A percentile compares a stretch with the other conserved stretches of the same genome.
phyloP scores from a whole-genome alignment of 2,329 filamentous ascomycete species.

The Penicillium decumbens region DNA sequence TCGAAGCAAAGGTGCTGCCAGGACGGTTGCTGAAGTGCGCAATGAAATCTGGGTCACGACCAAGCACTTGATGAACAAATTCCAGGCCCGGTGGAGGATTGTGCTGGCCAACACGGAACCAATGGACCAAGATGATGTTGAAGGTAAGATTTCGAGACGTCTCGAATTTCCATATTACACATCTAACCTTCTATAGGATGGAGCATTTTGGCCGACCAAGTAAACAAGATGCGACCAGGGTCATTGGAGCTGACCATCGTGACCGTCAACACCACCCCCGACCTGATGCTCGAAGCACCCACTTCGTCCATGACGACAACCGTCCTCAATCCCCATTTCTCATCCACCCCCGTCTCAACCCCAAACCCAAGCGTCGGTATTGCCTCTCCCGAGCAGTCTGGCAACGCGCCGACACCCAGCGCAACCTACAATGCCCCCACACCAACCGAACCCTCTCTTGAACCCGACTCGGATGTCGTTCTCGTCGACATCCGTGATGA shows the following conservation, averaged over 20 bases:
- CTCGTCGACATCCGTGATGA: slow-evolving; percentile 58
- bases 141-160: slow-evolving; percentile 34
- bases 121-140: slow-evolving; percentile 50
- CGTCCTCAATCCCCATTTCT: slow-evolving; percentile 30
- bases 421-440: slow-evolving; percentile 37
- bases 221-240: slow-evolving; percentile 33
- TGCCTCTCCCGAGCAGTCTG: slow-evolving; percentile 42
- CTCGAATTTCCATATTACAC: neutral
- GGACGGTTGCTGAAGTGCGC: slow-evolving; percentile 48
- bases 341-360: slow-evolving; percentile 39
- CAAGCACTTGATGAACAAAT: slow-evolving; percentile 50
- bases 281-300: slow-evolving; percentile 34
- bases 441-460: slow-evolving; percentile 31
- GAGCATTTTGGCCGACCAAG: slow-evolving; percentile 35
- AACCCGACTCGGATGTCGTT: slow-evolving; percentile 53
- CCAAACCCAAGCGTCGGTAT: slow-evolving; percentile 34
- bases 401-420: slow-evolving; percentile 37
- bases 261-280: slow-evolving; percentile 33
- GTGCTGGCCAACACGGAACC: slow-evolving; percentile 52
- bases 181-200: slow-evolving; percentile 34
- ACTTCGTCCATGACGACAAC: slow-evolving; percentile 31
- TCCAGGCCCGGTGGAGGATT: slow-evolving; percentile 53
- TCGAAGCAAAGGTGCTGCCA: slow-evolving; percentile 28
- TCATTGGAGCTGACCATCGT: slow-evolving; percentile 38
- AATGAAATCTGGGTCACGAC: slow-evolving; percentile 57